Evolutionary conservation across 2,329 filamentous ascomycete genomes (phyloP).

Genomic region (Cladorrhinum sp.): DNA sequence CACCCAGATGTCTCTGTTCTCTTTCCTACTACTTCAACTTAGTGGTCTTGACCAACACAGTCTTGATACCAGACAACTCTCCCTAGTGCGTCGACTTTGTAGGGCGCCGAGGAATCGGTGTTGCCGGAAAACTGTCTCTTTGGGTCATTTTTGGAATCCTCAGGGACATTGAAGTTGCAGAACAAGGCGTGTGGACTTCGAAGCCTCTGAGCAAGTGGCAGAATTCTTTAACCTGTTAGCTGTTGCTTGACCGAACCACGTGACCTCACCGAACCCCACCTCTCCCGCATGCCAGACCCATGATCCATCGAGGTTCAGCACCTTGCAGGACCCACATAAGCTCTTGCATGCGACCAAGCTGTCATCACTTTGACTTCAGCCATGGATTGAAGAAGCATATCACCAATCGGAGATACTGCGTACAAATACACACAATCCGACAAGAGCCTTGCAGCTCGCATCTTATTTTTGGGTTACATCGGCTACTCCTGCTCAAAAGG

Average conservation of each 20-base stretch:
- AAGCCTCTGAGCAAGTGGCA: too few species aligned
- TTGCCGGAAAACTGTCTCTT: too few species aligned
- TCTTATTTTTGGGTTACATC: not conserved
- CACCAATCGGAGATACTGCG: not conserved
- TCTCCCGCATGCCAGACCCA: not conserved
- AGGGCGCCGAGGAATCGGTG: too few species aligned
- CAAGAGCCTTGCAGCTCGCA: not conserved
- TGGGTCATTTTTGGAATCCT: too few species aligned
- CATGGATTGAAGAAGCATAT: not conserved
- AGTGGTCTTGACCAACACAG: constrained; percentile 84
- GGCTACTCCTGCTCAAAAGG: not conserved
- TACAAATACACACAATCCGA: not conserved
- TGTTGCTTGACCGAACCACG: too few species aligned
- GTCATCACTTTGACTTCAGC: not conserved
- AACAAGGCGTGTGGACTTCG: too few species aligned
- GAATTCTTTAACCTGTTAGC: too few species aligned
- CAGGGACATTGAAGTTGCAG: too few species aligned
- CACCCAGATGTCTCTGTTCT: not conserved
- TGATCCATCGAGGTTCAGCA: not conserved
- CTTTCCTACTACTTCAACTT: constrained; percentile 61
- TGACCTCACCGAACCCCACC: too few species aligned
- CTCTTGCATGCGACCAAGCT: not conserved
- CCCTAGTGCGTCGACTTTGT: too few species aligned
- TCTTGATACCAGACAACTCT: constrained; percentile 97
- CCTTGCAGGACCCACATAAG: not conserved